Evolutionary conservation across 305 asterid genomes (phyloP), one percentile per base, ranked within the genome.

Genomic region (Fraxinus paxiana): DNA sequence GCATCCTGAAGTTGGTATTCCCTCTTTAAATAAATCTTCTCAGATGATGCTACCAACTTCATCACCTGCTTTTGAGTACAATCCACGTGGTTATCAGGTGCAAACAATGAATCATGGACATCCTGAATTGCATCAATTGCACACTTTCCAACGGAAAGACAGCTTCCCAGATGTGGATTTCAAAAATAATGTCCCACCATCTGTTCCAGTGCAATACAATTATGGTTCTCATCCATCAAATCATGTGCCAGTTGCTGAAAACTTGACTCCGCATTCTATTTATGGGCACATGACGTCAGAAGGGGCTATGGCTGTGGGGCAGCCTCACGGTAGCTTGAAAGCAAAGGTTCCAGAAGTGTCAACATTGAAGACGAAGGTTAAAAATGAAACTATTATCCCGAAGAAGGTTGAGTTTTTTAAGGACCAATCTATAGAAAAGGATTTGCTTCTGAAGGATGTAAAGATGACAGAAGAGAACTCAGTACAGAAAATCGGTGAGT

Each of bases 381-480:
- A 89, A 51, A 80, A 80, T 73, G 92, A 88, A 75, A 75, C 84
- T 59, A 83, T 76, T 65, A 69, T 83, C 70, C 89, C 76, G 82
- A 89, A 87, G 85, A 88, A 86, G 86, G 70, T 80, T 85, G 94
- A 88, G 75, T 77, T 82, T 73, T 81, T 77, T 26, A 85, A 85
- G 74, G 87, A 88, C 82, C 90, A 84, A 51, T 87, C 91, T 61
- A 79, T 83, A 30, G 89, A 85, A 75, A 84, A 79, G 82, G 90
- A 90, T 83, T 84, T 73, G 6, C 63, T 79, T 86, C 79, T 22
- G 75, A 82, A 84, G 88, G 97, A 91, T 81, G 76, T 82, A 61
- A 89, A 87, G 87, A 82, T 85, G 89, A 90, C 82, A 82, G 84
- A 85, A 78, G 97, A 88, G 85, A 84, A 61, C 82, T 88, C 91